Base-by-base conservation (phyloP, 192 early-diverging fungal genomes). In the Phycomyces nitens region DNA sequence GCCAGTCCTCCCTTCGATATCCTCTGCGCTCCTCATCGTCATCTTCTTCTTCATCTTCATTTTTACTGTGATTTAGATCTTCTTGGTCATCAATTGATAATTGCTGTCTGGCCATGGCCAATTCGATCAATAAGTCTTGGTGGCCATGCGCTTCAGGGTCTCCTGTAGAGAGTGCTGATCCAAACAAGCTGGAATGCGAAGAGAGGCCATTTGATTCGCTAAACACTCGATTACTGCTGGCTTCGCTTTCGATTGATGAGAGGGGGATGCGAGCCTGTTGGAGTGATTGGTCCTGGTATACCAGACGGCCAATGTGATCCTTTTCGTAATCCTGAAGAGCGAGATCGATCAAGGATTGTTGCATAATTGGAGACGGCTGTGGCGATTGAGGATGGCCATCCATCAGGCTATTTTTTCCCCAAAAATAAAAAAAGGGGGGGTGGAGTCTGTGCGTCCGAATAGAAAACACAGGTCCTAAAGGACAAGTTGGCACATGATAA, bases 321-420 rank as follows among this genome's bases (percentile, higher is more conserved):
- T 43, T 34, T 27, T 42, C 47, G 2, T 60, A 60, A 16, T 60
- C 58, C 44, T 60, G 58, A 9, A 47, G 44, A 0, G 47, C 43
- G 16, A 60, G 42, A n/a, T 44, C 58, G 6, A 41, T 27, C n/a
- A 60, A n/a, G n/a, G 58, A 60, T 41, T 60, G 58, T 40, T 60
- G 58, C 42, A 47, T 40, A 24, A 60, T 20, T n/a, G 58, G 58
- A 16, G 58, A 60, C 15, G 23, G 58, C 42, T 60, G 58, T 29
- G 58, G 27, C 10, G 55, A 23, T 20, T 41, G 21, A 24, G 20
- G 39, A 44, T 41, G 58, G 21, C 3, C 29, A 34, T 34, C 29
- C 29, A 34, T 34, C 29, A 34, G 29, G 2, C 7, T 34, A 5
- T 34, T 34, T 34, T 34, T 34, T 34, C 3, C 29, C 2, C 29